A percentile compares a stretch with the other conserved stretches of the same genome.
Evolutionary conservation across 2,329 filamentous ascomycete genomes (phyloP).

Genomic region (Davidsoniella virescens): DNA sequence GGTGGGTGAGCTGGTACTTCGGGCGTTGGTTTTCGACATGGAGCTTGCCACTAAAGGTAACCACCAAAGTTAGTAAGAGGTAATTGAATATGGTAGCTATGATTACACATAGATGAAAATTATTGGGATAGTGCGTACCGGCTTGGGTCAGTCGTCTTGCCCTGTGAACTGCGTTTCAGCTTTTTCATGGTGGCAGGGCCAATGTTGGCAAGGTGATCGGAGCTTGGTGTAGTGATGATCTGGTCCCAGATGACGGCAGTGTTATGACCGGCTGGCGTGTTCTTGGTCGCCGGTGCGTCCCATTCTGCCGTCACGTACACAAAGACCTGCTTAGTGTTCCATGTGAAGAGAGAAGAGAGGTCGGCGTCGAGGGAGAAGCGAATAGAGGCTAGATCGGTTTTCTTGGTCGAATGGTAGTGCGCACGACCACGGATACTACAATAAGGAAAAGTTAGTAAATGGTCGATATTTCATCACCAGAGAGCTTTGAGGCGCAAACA

Average conservation of each 20-base stretch:
- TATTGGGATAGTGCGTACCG: conserved; percentile 25
- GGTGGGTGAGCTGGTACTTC: conserved; percentile 95
- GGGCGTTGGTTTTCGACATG: conserved; percentile 70
- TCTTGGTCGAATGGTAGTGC: conserved; percentile 87
- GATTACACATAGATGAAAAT: neutral
- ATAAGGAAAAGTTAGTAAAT: neutral
- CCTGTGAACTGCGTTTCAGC: conserved; percentile 39
- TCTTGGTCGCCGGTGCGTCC: conserved; percentile 24
- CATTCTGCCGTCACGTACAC: conserved; percentile 82
- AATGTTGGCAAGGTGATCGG: conserved; percentile 45
- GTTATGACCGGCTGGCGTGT: conserved; percentile 20
- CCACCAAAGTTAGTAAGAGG: neutral
- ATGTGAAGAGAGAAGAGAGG: conserved; percentile 83
- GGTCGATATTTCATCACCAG: no score
- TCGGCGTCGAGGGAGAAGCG: conserved; percentile 88
- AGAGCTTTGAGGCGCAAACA: neutral
- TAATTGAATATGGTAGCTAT: conserved; percentile 4
- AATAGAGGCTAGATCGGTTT: conserved; percentile 90
- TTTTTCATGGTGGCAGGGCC: conserved; percentile 45
- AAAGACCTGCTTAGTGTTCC: conserved; percentile 98
- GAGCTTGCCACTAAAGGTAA: conserved; percentile 46
- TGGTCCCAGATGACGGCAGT: conserved; percentile 89
- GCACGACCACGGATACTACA: conserved; percentile 69
- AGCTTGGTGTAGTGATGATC: conserved; percentile 66
- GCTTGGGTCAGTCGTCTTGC: conserved; percentile 43